Evolutionary conservation across 768 basidiomycete genomes (phyloP).

Genomic region (Pisolithus marmoratus): DNA sequence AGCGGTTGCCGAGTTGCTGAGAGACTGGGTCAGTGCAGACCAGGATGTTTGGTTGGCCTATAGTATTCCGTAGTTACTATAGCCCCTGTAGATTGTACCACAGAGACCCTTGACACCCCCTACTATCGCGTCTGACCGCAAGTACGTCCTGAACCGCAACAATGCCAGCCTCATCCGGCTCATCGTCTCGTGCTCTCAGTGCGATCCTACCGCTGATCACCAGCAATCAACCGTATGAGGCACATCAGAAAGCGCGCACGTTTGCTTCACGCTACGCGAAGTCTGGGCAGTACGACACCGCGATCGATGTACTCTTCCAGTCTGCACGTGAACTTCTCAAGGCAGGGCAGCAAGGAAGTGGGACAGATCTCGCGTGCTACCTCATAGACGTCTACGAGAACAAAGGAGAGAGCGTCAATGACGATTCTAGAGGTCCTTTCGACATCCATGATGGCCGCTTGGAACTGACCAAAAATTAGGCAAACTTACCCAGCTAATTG

Average conservation of each 20-base stretch:
- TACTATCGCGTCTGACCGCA: not conserved
- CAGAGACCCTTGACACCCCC: slow-evolving; percentile 20
- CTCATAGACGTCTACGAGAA: slow-evolving; percentile 80
- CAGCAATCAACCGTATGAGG: slow-evolving; percentile 76
- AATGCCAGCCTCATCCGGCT: slow-evolving; percentile 24
- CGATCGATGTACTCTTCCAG: slow-evolving; percentile 91
- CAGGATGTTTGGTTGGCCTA: slow-evolving; percentile 77
- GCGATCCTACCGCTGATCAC: slow-evolving; percentile 72
- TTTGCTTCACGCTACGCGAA: slow-evolving; percentile 87
- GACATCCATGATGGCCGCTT: slow-evolving; percentile 21
- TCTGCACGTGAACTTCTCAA: slow-evolving; percentile 85
- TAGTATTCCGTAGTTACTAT: slow-evolving; percentile 65
- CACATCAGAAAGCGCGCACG: slow-evolving; percentile 95
- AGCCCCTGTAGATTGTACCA: not conserved
- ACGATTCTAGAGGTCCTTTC: slow-evolving; percentile 67
- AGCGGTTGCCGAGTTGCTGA: slow-evolving; percentile 51
- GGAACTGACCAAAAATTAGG: slow-evolving; percentile 38
- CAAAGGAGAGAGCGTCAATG: slow-evolving; percentile 64
- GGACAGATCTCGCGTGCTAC: slow-evolving; percentile 77
- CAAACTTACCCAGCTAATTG: slow-evolving; percentile 86
- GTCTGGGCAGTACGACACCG: slow-evolving; percentile 74
- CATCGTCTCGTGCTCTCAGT: slow-evolving; percentile 63
- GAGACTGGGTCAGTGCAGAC: slow-evolving; percentile 60
- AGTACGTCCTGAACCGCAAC: not conserved
- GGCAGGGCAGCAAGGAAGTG: slow-evolving; percentile 82